These are phyloP conservation scores for Pseudogymnoascus sp. DNA, from an alignment of 2,329 filamentous ascomycete species.

Conservation along the genomic window DNA sequence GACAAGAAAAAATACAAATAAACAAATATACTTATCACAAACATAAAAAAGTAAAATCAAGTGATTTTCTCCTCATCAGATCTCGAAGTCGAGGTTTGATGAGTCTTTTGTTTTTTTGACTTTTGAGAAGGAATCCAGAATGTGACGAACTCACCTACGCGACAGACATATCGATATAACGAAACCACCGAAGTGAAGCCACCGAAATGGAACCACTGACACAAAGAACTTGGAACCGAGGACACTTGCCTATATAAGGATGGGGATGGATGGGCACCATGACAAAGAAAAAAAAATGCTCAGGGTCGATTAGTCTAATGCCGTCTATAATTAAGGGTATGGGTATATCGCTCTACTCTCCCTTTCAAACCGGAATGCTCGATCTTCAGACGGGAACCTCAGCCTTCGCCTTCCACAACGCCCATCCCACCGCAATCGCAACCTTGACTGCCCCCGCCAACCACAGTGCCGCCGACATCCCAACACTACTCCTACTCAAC, in stretches of 20 bases:
- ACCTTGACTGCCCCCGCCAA: slow-evolving; percentile 41
- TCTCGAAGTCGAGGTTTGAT: neutral
- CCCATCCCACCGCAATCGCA: slow-evolving; percentile 48
- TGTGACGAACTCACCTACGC: neutral
- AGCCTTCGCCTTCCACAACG: slow-evolving; percentile 47
- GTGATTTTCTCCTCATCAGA: slow-evolving; percentile 6
- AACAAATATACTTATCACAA: too few species aligned
- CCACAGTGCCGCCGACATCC: slow-evolving; percentile 44
- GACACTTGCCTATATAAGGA: neutral
- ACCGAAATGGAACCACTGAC: neutral
- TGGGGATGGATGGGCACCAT: neutral
- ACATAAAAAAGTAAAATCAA: slow-evolving; percentile 5
- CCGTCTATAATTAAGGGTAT: slow-evolving; percentile 2
- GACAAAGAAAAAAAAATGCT: neutral
- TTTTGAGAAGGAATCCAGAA: neutral
- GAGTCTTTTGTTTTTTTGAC: slow-evolving; percentile 1
- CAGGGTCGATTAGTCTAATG: neutral
- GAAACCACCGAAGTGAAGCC: neutral
- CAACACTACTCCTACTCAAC: slow-evolving; percentile 43
- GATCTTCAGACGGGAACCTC: neutral
- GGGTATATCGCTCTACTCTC: neutral
- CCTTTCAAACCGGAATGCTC: neutral
- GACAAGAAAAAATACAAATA: too few species aligned
- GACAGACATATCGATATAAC: neutral
- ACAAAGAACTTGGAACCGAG: neutral